Evolutionary conservation across 305 asterid species (phyloP).

Genomic region (Fraxinus sp.): DNA sequence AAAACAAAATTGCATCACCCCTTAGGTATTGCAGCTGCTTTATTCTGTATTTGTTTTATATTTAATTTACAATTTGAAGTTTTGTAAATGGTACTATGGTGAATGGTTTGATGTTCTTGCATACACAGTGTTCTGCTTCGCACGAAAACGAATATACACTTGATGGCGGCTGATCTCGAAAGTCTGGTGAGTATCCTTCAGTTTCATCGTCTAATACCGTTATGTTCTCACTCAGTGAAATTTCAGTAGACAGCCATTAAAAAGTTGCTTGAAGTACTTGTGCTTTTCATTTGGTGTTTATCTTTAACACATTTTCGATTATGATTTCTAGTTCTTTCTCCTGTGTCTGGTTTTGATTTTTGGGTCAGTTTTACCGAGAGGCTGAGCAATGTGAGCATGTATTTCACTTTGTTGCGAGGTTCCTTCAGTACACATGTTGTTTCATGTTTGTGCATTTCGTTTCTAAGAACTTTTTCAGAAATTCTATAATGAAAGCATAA

Average conservation of each 20-base stretch:
- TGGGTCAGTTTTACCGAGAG: not conserved
- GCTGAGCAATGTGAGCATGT: not conserved
- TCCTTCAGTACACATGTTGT: not conserved
- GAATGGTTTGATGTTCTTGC: slow-evolving; percentile 23
- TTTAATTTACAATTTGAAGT: not conserved
- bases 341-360: not conserved
- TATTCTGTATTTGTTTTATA: not conserved
- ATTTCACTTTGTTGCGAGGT: not conserved
- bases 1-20: slow-evolving; percentile 70
- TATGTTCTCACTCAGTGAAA: not conserved
- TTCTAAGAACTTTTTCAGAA: not conserved
- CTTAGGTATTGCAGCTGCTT: slow-evolving; percentile 45
- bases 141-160: slow-evolving; percentile 50
- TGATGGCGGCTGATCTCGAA: slow-evolving; percentile 67
- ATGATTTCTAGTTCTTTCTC: not conserved
- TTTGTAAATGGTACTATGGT: not conserved
- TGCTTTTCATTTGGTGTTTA: not conserved
- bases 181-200: slow-evolving; percentile 48
- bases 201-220: not conserved
- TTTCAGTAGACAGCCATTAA: not conserved
- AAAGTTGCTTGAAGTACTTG: not conserved
- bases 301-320: not conserved
- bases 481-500: not conserved
- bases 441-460: not conserved
- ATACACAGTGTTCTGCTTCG: slow-evolving; percentile 70